These are phyloP conservation scores for Fusarium proliferatum DNA, from an alignment of 2,329 filamentous ascomycete genomes.

Conservation along the genomic window DNA sequence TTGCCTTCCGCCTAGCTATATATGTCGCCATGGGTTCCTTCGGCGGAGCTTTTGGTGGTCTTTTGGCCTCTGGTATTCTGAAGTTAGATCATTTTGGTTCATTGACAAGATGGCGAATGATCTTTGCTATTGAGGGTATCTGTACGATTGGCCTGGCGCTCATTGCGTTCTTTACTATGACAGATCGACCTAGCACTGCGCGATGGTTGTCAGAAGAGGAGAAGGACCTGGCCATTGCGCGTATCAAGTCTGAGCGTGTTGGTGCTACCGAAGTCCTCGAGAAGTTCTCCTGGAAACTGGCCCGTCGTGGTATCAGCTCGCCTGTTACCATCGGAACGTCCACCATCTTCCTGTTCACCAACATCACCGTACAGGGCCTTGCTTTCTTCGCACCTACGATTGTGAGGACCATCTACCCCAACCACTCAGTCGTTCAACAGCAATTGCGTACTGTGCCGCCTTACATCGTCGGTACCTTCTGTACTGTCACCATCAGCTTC, in stretches of 20 bases:
- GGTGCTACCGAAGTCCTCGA: slow-evolving; percentile 62
- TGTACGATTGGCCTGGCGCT: not conserved
- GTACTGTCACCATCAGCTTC: slow-evolving; percentile 55
- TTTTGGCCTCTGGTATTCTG: slow-evolving; percentile 10
- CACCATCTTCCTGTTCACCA: slow-evolving; percentile 70
- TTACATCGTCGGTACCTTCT: slow-evolving; percentile 61
- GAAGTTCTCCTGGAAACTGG: slow-evolving; percentile 22
- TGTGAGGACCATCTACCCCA: slow-evolving; percentile 70
- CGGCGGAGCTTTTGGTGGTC: slow-evolving; percentile 4
- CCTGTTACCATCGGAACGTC: slow-evolving; percentile 65
- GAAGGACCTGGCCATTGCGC: slow-evolving; percentile 69
- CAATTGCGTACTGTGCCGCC: slow-evolving; percentile 65
- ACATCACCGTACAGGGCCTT: slow-evolving; percentile 73
- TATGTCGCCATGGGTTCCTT: slow-evolving; percentile 26
- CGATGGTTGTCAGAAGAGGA: slow-evolving; percentile 71
- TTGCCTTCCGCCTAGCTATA: slow-evolving; percentile 9
- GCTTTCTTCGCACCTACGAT: slow-evolving; percentile 75
- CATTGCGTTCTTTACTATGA: slow-evolving; percentile 60
- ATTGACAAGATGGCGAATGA: slow-evolving; percentile 15
- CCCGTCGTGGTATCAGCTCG: slow-evolving; percentile 8
- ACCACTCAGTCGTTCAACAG: slow-evolving; percentile 63
- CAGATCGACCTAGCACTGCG: slow-evolving; percentile 73
- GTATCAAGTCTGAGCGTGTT: slow-evolving; percentile 68
- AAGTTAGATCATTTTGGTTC: slow-evolving; percentile 2
- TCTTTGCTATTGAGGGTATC: slow-evolving; percentile 71